Percentiles rank a stretch among this genome's conserved stretches.
These are phyloP conservation scores for Penicillium concentricum DNA, from an alignment of 2,329 filamentous ascomycete species.

Conservation along the genomic window DNA sequence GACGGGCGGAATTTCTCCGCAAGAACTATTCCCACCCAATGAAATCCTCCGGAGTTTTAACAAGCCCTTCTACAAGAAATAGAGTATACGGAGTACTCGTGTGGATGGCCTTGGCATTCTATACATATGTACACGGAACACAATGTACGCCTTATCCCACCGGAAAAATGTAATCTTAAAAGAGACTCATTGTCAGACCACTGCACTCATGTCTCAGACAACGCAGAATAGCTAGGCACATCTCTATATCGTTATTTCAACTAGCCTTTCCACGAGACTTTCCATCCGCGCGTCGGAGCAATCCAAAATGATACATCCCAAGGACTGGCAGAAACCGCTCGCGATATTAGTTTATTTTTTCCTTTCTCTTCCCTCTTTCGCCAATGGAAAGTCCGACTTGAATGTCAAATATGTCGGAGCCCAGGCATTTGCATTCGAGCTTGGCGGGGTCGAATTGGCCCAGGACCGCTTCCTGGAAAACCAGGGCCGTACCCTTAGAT, in stretches of 20 bases:
- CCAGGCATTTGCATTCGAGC: conserved; percentile 2
- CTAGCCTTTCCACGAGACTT: background rate
- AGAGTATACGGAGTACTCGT: background rate
- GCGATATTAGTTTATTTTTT: background rate
- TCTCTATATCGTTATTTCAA: no score
- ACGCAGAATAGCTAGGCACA: background rate
- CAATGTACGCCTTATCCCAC: background rate
- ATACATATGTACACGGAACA: background rate
- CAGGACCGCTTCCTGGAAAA: conserved; percentile 43
- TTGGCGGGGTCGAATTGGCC: conserved; percentile 1
- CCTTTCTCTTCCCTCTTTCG: background rate
- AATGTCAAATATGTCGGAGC: background rate
- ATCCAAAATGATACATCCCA: background rate
- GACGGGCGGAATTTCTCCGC: background rate
- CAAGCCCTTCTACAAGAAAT: background rate
- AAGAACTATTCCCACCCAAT: background rate
- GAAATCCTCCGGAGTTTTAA: background rate
- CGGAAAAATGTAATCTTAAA: background rate
- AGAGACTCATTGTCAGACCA: background rate
- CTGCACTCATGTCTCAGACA: background rate
- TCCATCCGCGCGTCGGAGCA: background rate
- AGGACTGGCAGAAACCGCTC: background rate
- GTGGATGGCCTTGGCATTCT: background rate
- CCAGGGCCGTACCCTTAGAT: conserved; percentile 49
- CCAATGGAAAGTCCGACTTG: background rate